Evolutionary conservation across 768 basidiomycete species (phyloP), one percentile per base, ranked within the genome.

Genomic region (Boletus rubescentipes): DNA sequence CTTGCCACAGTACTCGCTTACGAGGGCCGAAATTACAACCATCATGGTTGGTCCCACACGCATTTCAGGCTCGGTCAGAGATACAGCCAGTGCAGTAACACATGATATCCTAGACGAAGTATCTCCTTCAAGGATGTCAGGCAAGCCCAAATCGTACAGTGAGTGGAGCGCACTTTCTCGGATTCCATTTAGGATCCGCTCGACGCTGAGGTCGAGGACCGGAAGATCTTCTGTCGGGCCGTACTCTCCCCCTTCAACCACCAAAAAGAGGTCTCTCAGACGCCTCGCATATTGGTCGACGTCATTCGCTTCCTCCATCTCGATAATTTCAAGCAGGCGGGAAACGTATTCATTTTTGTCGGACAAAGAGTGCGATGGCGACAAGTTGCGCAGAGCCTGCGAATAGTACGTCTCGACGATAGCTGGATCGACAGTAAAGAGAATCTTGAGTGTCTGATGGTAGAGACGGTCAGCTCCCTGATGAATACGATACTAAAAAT

Each of bases 1-100:
- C 43, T 71, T 72, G 20, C 77, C 76, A 46, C 78, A 78, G 58
- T 83, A 80, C 66, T 90, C 87, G 53, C 78, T 79, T n/a, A 82
- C 75, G 37, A 89, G 67, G 3, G 91, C 91, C 9, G 83, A 75
- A n/a, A 79, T 62, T n/a, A 92, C 77, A 18, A 89, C 79, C 65
- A 86, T 77, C 34, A 82, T 63, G 1, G 87, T 90, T 11, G 86
- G 79, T 14, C 82, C 79, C n/a, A 72, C 59, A 15, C 61, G 61
- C 23, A 61, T 55, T 16, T 73, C 70, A 0, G 62, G 57, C 35
- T 84, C 78, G 3, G 70, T 67, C 9, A 84, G 61, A 30, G 73
- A 68, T 4, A 79, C 72, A 48, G 84, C 66, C 26, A 80, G 65
- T 5, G 74, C 73, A 14, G 79, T 76, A 37, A 77, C 68, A 52